These are phyloP conservation scores for Salix caprea DNA, from an alignment of 345 rosid species.

Conservation along the genomic window DNA sequence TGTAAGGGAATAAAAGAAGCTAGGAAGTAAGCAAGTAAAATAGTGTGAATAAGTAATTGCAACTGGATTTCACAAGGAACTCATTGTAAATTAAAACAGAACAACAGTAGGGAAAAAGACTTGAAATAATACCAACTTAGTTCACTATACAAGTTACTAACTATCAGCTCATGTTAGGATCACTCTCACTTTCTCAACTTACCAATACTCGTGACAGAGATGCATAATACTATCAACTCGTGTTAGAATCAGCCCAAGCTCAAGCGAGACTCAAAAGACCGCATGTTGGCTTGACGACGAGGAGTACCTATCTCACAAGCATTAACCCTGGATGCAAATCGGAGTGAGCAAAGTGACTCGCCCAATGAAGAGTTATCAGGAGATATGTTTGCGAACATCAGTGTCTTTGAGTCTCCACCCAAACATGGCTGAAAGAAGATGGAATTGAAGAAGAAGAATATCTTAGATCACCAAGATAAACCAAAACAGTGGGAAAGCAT, in stretches of 20 bases:
- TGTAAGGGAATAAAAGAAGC: neutral
- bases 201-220: slow-evolving; percentile 19
- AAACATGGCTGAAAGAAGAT: slow-evolving; percentile 28
- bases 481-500: neutral
- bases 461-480: neutral
- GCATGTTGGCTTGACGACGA: slow-evolving; percentile 24
- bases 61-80: neutral
- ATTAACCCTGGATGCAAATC: slow-evolving; percentile 32
- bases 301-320: slow-evolving; percentile 36
- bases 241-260: slow-evolving; percentile 22
- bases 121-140: neutral
- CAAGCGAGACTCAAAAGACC: slow-evolving; percentile 29
- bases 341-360: slow-evolving; percentile 32
- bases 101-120: neutral
- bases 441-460: neutral
- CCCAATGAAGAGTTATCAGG: slow-evolving; percentile 22
- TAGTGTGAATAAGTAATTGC: neutral
- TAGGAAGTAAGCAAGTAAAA: neutral
- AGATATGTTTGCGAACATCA: slow-evolving; percentile 31
- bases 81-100: slow-evolving; percentile 2
- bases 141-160: slow-evolving; percentile 30
- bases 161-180: slow-evolving; percentile 46
- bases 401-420: slow-evolving; percentile 36
- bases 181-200: slow-evolving; percentile 18
- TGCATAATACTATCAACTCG: slow-evolving; percentile 7